Percentiles rank a stretch among this genome's conserved stretches.
These are phyloP conservation scores for Pilatotrama ljubarskyi DNA, from an alignment of 768 basidiomycete genomes.

Conservation along the genomic window DNA sequence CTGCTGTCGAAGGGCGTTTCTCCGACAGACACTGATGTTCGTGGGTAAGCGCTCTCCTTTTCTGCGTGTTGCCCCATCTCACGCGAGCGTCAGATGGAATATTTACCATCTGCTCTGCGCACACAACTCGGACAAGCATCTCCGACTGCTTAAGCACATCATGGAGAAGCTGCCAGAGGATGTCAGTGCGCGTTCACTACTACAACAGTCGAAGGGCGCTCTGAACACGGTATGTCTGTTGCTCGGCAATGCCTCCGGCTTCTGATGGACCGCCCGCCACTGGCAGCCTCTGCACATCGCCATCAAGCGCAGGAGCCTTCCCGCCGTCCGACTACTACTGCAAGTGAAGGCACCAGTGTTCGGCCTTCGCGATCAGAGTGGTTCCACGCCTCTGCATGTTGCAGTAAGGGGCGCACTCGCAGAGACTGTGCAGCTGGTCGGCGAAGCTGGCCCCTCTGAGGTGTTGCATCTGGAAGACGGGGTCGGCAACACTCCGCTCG, in stretches of 20 bases:
- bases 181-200: constrained; percentile 43
- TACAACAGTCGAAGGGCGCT: constrained; percentile 45
- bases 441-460: constrained; percentile 40
- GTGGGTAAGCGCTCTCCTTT: constrained; percentile 40
- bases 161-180: constrained; percentile 53
- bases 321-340: constrained; percentile 34
- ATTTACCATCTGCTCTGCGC: constrained; percentile 51
- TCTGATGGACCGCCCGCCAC: neutral
- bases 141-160: constrained; percentile 40
- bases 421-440: constrained; percentile 40
- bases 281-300: constrained; percentile 57
- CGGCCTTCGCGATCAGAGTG: constrained; percentile 46
- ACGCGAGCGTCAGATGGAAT: constrained; percentile 47
- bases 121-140: constrained; percentile 28
- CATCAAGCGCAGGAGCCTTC: constrained; percentile 37
- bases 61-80: neutral
- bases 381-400: constrained; percentile 52
- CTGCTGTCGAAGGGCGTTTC: constrained; percentile 49
- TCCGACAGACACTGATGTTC: constrained; percentile 42
- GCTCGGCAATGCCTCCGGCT: neutral
- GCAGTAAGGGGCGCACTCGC: constrained; percentile 40
- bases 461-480: constrained; percentile 48
- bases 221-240: constrained; percentile 45
- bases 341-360: constrained; percentile 37
- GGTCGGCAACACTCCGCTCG: constrained; percentile 34